Evolutionary conservation across 768 basidiomycete genomes (phyloP).

Genomic region (Pleurotus cornucopiae): DNA sequence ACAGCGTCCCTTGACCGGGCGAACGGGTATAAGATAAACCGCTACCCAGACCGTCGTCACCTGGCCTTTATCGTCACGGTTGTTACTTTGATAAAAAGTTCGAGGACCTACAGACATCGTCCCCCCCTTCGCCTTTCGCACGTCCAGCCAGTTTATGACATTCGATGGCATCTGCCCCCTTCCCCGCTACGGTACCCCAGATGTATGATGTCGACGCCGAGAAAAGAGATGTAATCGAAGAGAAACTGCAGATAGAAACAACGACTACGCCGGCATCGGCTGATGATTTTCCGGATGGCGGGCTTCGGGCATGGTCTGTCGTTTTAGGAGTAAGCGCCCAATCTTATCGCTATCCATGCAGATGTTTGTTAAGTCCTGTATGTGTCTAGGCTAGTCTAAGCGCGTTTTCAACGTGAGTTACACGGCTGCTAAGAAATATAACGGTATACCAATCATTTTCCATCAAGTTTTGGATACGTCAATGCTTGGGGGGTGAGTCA

Average conservation of each 20-base stretch:
- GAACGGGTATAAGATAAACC: no score
- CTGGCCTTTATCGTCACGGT: no score
- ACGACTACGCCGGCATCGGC: not conserved
- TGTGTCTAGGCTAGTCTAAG: slow-evolving; percentile 15
- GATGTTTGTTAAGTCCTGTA: not conserved
- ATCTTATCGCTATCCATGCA: not conserved
- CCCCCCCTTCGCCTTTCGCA: not conserved
- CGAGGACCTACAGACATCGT: not conserved
- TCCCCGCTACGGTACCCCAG: no score
- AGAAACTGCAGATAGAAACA: slow-evolving; percentile 1
- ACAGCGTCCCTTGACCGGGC: no score
- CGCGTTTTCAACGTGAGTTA: slow-evolving; percentile 35
- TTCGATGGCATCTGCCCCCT: not conserved
- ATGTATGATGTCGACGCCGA: no score
- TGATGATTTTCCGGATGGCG: slow-evolving; percentile 32
- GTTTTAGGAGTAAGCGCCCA: slow-evolving; percentile 32
- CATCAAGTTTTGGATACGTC: slow-evolving; percentile 44
- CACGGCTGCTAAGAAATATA: not conserved
- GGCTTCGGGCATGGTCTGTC: slow-evolving; percentile 36
- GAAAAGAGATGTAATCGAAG: not conserved
- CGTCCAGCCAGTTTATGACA: not conserved
- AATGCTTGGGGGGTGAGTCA: slow-evolving; percentile 54
- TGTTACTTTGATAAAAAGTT: no score
- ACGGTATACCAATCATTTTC: not conserved
- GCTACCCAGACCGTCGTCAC: no score